These are phyloP conservation scores for Scenedesmus sp. DNA, from an alignment of 163 green algal genomes.

Conservation along the genomic window DNA sequence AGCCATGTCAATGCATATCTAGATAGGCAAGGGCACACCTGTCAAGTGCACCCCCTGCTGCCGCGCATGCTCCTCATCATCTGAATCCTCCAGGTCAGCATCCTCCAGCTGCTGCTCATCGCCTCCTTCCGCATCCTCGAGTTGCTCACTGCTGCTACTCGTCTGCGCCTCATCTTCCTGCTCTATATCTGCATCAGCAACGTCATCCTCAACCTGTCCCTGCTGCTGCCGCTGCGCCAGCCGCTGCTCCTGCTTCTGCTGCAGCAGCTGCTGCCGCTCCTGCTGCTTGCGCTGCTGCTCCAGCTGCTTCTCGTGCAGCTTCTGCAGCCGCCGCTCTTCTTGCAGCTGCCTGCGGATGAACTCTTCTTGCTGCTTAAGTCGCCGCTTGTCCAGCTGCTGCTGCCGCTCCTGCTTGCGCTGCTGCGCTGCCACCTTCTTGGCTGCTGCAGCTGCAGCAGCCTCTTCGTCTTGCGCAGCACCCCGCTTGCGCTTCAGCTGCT, in stretches of 20 bases:
- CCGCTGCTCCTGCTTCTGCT: neutral
- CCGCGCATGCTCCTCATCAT: neutral
- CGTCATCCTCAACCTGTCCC: constrained; percentile 2
- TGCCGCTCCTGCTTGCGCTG: constrained; percentile 23
- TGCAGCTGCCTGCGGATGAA: constrained; percentile 49
- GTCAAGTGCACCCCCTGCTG: neutral
- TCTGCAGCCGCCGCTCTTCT: constrained; percentile 48
- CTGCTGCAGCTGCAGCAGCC: constrained; percentile 6
- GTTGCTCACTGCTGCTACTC: constrained; percentile 38
- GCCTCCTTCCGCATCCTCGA: neutral
- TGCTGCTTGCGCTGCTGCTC: constrained; percentile 7
- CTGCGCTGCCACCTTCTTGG: constrained; percentile 26
- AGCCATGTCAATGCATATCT: neutral
- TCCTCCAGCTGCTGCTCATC: constrained; percentile 30
- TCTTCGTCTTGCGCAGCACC: neutral
- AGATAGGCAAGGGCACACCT: neutral
- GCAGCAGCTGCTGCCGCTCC: neutral
- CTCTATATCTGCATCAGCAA: neutral
- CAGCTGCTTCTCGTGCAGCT: constrained; percentile 27
- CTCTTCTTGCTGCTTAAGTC: neutral
- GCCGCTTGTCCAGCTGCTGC: constrained; percentile 36
- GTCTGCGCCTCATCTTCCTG: neutral
- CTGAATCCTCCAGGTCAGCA: neutral
- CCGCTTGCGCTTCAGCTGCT: constrained; percentile 61
- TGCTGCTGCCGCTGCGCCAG: constrained; percentile 56